Evolutionary conservation across 805 yeast species (phyloP).

Genomic region (Yarrowia bubula): DNA sequence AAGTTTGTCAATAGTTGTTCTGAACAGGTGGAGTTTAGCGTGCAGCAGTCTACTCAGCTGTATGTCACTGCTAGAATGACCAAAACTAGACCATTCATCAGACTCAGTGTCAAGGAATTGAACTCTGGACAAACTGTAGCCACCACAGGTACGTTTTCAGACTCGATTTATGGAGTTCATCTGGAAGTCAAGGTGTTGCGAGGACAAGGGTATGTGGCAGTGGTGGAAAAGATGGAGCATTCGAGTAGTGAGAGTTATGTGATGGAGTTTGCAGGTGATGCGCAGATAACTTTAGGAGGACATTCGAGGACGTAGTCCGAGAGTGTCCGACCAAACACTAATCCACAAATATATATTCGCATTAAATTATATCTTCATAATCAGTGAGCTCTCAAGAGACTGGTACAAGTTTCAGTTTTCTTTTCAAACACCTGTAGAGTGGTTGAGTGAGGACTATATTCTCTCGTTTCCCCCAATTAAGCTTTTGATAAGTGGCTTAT

Average conservation of each 20-base stretch:
- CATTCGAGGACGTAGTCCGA: neutral
- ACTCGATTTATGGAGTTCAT: slow-evolving; percentile 17
- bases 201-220: neutral
- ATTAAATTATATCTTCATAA: no score
- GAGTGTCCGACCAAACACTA: neutral
- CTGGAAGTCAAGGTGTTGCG: neutral
- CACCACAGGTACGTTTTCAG: neutral
- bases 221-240: slow-evolving; percentile 14
- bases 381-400: no score
- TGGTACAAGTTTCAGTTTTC: no score
- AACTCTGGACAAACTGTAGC: neutral
- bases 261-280: neutral
- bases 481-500: no score
- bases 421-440: no score
- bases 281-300: neutral
- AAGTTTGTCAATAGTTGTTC: slow-evolving; percentile 6
- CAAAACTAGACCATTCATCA: neutral
- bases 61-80: slow-evolving; percentile 4
- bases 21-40: slow-evolving; percentile 9
- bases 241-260: neutral
- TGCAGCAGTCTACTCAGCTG: slow-evolving; percentile 6
- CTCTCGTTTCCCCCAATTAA: no score
- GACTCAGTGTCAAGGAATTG: neutral
- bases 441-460: no score
- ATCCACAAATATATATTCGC: no score